Percentiles rank a stretch among this genome's conserved stretches.
Evolutionary conservation across 495 filamentous ascomycete genomes (phyloP).

Genomic region (Hypoxylon subgilvum): DNA sequence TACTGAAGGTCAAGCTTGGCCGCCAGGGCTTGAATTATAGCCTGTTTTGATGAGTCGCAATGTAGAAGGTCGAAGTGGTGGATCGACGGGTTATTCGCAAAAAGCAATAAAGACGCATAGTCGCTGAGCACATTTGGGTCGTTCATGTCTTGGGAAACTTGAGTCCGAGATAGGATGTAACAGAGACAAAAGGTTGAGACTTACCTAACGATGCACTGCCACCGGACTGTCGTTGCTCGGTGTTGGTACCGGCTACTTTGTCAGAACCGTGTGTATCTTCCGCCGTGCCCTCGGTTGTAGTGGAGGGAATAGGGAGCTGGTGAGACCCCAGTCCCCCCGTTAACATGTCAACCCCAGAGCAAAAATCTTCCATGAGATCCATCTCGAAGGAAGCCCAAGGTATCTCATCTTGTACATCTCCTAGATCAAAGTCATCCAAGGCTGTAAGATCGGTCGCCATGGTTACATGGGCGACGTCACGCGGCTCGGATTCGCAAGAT

Average conservation of each 20-base stretch:
- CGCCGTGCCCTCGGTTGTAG: background rate
- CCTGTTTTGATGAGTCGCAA: slow-evolving; percentile 14
- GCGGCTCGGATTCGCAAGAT: background rate
- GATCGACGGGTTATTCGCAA: slow-evolving; percentile 23
- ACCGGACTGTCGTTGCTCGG: slow-evolving; percentile 1
- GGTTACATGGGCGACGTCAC: slow-evolving; percentile 1
- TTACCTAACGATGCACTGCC: slow-evolving; percentile 18
- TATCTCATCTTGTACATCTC: slow-evolving; percentile 4
- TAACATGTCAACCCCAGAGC: background rate
- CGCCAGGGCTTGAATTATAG: slow-evolving; percentile 15
- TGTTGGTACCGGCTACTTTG: background rate
- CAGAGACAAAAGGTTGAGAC: slow-evolving; percentile 12
- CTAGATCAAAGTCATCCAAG: slow-evolving; percentile 9
- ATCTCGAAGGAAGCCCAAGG: slow-evolving; percentile 25
- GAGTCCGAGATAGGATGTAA: slow-evolving; percentile 3
- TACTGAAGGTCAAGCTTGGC: slow-evolving; percentile 24
- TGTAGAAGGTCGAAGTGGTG: slow-evolving; percentile 14
- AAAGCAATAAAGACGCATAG: slow-evolving; percentile 18
- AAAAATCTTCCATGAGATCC: slow-evolving; percentile 21
- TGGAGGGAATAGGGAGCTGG: slow-evolving; percentile 1
- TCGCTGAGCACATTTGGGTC: slow-evolving; percentile 16
- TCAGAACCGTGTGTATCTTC: background rate
- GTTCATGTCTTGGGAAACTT: slow-evolving; percentile 26
- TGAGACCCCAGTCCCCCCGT: background rate
- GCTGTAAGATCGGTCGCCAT: slow-evolving; percentile 17